Evolutionary conservation across 164 flowering plant genomes (phyloP), one percentile per base, ranked within the genome.

Genomic region (Vitis cinerea): DNA sequence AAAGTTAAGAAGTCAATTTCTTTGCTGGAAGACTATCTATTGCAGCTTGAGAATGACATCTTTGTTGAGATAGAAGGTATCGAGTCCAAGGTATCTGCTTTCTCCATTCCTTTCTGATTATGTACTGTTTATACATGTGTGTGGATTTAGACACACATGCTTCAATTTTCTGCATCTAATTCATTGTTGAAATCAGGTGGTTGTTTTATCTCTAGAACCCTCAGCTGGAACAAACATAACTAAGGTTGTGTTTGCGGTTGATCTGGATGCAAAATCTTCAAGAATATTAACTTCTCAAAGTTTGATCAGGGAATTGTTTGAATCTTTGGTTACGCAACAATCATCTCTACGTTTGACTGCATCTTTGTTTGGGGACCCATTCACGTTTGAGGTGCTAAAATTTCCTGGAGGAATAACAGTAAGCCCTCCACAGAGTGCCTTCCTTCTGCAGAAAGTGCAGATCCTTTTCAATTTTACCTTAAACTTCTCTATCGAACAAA

Each of bases 361-460:
- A 29, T 76, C 89, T 27, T 81, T 91, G 83, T 92, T 92, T 77
- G 98, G 97, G 29, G 78, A 78, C 15, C 85, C 98, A 13, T 80
- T 63, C 58, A 78, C 74, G 31, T 94, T 94, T 77, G 91, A 90
- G 74, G 94, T 94, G 78, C 81, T 94, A 59, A 94, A 89, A 75
- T 92, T 91, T 59, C 81, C 69, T 1, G 96, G 90, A 56, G 97
- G 98, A 73, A 89, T 94, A 54, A 90, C 93, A 49, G 85, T 88
- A 27, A 81, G 70, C 74, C 98, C 98, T 50, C 80, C 61, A 1
- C 96, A 94, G 75, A 79, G 55, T 56, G 93, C 80, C 57, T 94
- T 81, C 76, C 94, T 83, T 72, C 78, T 94, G 76, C 98, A 94
- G 78, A 83, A 82, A 69, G 86, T 73, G 66, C 94, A 92, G 79